Evolutionary conservation across 2,329 filamentous ascomycete genomes (phyloP).

Genomic region (Aspergillus sp.): DNA sequence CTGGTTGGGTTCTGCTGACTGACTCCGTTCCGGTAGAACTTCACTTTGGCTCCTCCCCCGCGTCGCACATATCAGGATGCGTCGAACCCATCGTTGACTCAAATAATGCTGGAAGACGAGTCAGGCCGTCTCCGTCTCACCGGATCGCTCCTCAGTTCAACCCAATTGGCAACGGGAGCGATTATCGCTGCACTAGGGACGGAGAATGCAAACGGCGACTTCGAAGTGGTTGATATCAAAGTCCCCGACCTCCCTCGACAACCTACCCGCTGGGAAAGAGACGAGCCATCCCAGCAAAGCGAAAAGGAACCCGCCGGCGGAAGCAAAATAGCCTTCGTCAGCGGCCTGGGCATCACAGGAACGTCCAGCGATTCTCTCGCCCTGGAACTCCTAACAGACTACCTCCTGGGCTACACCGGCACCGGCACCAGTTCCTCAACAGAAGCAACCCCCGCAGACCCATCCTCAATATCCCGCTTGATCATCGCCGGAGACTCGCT

Average conservation of each 20-base stretch:
- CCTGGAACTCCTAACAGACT: slow-evolving; percentile 73
- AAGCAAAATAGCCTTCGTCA: slow-evolving; percentile 65
- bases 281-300: slow-evolving; percentile 26
- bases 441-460: slow-evolving; percentile 41
- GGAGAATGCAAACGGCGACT: slow-evolving; percentile 83
- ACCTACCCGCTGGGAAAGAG: slow-evolving; percentile 65
- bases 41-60: slow-evolving; percentile 72
- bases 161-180: slow-evolving; percentile 79
- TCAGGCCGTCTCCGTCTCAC: slow-evolving; percentile 76
- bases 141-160: slow-evolving; percentile 57
- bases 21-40: slow-evolving; percentile 50
- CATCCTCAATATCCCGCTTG: slow-evolving; percentile 60
- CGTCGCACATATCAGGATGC: slow-evolving; percentile 64
- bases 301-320: slow-evolving; percentile 28
- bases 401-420: slow-evolving; percentile 71
- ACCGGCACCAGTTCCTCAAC: slow-evolving; percentile 32
- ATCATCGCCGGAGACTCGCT: slow-evolving; percentile 91
- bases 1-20: background rate
- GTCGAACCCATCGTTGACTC: slow-evolving; percentile 37
- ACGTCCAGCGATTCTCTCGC: slow-evolving; percentile 64
- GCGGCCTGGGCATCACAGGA: slow-evolving; percentile 75
- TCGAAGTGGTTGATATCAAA: slow-evolving; percentile 84
- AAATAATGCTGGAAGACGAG: slow-evolving; percentile 88
- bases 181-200: slow-evolving; percentile 92
- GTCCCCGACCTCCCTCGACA: slow-evolving; percentile 80